Conservation (phyloP, 225 moss, liverwort and hornwort genomes). For the Rhytidiadelphus loreus region DNA sequence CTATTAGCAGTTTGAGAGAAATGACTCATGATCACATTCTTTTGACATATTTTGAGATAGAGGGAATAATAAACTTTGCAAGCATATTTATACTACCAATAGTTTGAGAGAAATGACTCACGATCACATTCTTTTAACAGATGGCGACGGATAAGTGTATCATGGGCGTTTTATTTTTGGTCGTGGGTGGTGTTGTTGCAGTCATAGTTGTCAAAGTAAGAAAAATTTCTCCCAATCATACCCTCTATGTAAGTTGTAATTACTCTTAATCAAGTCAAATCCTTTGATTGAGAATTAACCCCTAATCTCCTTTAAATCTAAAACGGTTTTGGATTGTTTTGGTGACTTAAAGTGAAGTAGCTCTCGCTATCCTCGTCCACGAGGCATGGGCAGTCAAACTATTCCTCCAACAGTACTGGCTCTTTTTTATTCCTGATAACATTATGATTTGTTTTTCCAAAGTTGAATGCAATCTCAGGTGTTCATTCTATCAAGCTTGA, state of each 20-base stretch:
- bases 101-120: background rate
- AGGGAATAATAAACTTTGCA: background rate
- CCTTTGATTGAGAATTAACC: background rate
- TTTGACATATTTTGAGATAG: background rate
- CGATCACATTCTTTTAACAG: slow-evolving; percentile 13
- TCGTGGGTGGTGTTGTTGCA: slow-evolving; percentile 77
- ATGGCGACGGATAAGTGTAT: slow-evolving; percentile 93
- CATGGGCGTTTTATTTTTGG: slow-evolving; percentile 72
- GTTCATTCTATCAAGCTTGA: background rate
- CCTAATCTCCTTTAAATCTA: too few relatives aligned
- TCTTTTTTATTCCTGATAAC: background rate
- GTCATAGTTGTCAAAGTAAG: slow-evolving; percentile 85
- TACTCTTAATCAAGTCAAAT: background rate
- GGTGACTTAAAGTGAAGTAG: too few relatives aligned
- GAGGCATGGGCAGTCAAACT: too few relatives aligned
- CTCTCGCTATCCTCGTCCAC: too few relatives aligned
- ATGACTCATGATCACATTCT: background rate
- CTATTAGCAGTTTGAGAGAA: background rate
- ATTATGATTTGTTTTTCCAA: background rate
- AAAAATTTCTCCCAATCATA: background rate
- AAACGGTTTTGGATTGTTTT: background rate
- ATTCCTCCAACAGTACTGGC: too few relatives aligned
- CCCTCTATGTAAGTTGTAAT: background rate
- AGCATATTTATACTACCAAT: background rate
- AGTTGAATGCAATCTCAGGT: background rate